Percentiles rank a stretch among this genome's conserved stretches.
Evolutionary conservation across 106 monocot species (phyloP).

Genomic region (Apostasia ramifera): DNA sequence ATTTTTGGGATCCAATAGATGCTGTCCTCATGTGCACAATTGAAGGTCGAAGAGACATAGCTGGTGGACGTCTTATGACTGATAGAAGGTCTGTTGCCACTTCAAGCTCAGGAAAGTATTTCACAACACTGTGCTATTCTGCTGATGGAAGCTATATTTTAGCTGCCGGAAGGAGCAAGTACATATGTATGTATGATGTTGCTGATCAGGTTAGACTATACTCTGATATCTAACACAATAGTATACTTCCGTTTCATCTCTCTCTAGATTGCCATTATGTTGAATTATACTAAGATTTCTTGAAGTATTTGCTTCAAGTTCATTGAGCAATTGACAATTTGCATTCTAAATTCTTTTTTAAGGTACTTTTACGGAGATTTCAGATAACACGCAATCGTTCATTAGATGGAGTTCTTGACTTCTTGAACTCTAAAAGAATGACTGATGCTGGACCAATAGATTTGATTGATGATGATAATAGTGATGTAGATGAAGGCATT

Average conservation of each 20-base stretch:
- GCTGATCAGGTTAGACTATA: conserved; percentile 70
- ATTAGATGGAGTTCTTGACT: conserved; percentile 93
- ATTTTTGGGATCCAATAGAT: conserved; percentile 93
- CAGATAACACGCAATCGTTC: conserved; percentile 86
- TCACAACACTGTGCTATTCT: conserved; percentile 91
- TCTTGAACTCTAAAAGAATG: conserved; percentile 93
- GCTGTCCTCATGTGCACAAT: conserved; percentile 84
- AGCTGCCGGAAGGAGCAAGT: conserved; percentile 94
- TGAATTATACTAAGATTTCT: not conserved
- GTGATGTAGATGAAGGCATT: conserved; percentile 75
- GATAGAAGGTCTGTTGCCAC: conserved; percentile 81
- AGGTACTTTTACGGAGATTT: conserved; percentile 88
- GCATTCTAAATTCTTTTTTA: conserved; percentile 4
- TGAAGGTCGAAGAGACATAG: conserved; percentile 93
- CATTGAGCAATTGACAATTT: not conserved
- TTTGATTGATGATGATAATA: conserved; percentile 86
- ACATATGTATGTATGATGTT: conserved; percentile 97
- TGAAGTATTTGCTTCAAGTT: not conserved
- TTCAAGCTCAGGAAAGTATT: conserved; percentile 84
- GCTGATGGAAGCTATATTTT: conserved; percentile 97
- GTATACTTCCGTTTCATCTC: not conserved
- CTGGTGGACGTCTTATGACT: conserved; percentile 91
- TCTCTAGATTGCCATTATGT: conserved; percentile 1
- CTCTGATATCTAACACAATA: conserved; percentile 2
- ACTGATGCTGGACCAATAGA: conserved; percentile 89